Base-by-base conservation (phyloP, 1,139 yeast genomes). In the Blastobotrys capitulatus region DNA sequence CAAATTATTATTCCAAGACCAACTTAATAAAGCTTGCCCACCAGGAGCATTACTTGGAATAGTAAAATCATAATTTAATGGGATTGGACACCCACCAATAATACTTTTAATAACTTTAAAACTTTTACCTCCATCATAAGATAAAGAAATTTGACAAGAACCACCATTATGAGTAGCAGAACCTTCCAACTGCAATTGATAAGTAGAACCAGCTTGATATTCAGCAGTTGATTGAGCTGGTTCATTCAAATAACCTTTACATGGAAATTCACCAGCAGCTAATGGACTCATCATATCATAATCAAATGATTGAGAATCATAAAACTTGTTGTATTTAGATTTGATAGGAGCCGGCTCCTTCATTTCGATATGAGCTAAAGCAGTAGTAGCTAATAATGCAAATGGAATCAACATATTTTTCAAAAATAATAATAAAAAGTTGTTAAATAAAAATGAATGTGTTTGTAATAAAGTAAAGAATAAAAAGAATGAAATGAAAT, bases 61-160 rank as follows among this genome's bases (percentile, higher is more conserved):
- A 1, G 34, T 42, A 44, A 61, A 61, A 13, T 55, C 52, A 46
- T 61, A 61, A 18, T 52, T 51, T 36, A 51, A 41, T 34, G 52
- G 52, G 13, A 58, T 44, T 4, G 65, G 64, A 40, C 65, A 61
- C 10, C 64, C 64, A 3, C 65, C 65, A 27, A 61, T 58, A 9
- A 61, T 57, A 4, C 61, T 57, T 44, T 60, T 58, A 48, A 61
- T 57, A 16, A 61, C 65, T 16, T 54, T 52, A 53, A 61, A 61
- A 1, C 62, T 52, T 20, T 44, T 43, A 16, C 64, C 65, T 12
- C 49, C 54, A 42, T 61, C 64, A 42, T 61, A 61, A 7, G 64
- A 60, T 27, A 61, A 50, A 2, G 64, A 58, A 2, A 61, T 45
- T 47, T 61, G 65, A 48, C 65, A 61, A 7, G 62, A 57, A 0